Base-by-base conservation (phyloP, 371 early-diverging fungal species). In the Mortierella sp. region DNA sequence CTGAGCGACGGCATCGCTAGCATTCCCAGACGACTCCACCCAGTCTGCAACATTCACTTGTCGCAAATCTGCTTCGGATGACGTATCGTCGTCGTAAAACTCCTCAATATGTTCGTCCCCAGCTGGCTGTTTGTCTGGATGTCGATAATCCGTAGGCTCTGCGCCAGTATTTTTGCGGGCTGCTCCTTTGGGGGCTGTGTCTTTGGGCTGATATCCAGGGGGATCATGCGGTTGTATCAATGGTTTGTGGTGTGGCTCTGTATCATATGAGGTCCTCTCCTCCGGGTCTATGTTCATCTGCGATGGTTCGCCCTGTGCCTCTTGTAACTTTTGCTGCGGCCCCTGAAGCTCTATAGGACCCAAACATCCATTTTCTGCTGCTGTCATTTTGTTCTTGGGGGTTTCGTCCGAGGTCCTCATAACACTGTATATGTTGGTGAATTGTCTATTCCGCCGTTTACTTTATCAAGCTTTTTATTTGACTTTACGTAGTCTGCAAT, bases 131-230 rank as follows among this genome's bases (percentile, higher is more conserved):
- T 51, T 37, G 55, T 29, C 15, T 15, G 13, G 43, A 59, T 40
- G 31, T 42, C 43, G 54, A 43, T 61, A 35, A 51, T 61, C 72
- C 12, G 53, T 66, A 15, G 32, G 32, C 10, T 32, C 60, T 19
- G 26, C 19, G 8, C 35, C 54, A 35, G 19, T 28, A 32, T 60
- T 12, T 17, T 49, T 43, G 31, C 32, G 59, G 23, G 53, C 59
- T 26, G 43, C 37, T 53, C 35, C 72, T 31, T 65, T 54, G 23
- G 34, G 34, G 23, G 42, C 61, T 42, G 42, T 23, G 45, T 68
- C 58, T 26, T 28, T 40, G n/a, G 82, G 62, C 40, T 76, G 75
- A 40, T 70, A 65, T n/a, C 61, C 54, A 4, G 76, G 83, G 31
- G 66, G 72, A 17, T 61, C 61, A 19, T 73, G 66, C 22, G 69